phyloP scores from a whole-genome alignment of 2,329 filamentous ascomycete genomes.

The Apiospora kogelbergensis region DNA sequence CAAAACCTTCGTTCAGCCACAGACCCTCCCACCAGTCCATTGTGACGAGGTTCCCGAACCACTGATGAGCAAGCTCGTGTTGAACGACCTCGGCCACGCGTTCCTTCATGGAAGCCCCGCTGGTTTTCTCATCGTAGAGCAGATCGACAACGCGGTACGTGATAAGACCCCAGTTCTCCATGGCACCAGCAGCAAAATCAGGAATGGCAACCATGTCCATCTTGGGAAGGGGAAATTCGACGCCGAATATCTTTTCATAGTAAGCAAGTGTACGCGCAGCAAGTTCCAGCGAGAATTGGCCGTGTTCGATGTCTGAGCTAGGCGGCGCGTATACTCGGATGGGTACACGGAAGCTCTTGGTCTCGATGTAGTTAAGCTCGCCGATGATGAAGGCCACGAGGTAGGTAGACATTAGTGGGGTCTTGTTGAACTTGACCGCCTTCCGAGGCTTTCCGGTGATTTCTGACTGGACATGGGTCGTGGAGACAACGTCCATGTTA shows the following conservation, averaged over 20 bases:
- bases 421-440: conserved; percentile 88
- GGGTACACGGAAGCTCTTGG: conserved; percentile 85
- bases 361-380: conserved; percentile 92
- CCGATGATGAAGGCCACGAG: conserved; percentile 91
- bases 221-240: conserved; percentile 83
- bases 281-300: conserved; percentile 85
- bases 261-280: conserved; percentile 88
- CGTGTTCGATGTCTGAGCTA: conserved; percentile 86
- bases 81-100: conserved; percentile 93
- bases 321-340: conserved; percentile 93
- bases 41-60: conserved; percentile 96
- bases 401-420: conserved; percentile 94
- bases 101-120: conserved; percentile 85
- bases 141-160: conserved; percentile 93
- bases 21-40: conserved; percentile 99
- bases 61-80: conserved; percentile 95
- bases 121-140: conserved; percentile 87
- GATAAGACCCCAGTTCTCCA: conserved; percentile 98
- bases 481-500: conserved; percentile 91
- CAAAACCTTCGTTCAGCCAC: conserved; percentile 94
- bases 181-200: conserved; percentile 91
- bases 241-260: conserved; percentile 93
- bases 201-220: conserved; percentile 97
- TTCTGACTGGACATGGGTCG: conserved; percentile 69
- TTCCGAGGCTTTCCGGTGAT: conserved; percentile 68